These are phyloP conservation scores for Ilex paraguariensis DNA, from an alignment of 305 asterid genomes.

Conservation along the genomic window DNA sequence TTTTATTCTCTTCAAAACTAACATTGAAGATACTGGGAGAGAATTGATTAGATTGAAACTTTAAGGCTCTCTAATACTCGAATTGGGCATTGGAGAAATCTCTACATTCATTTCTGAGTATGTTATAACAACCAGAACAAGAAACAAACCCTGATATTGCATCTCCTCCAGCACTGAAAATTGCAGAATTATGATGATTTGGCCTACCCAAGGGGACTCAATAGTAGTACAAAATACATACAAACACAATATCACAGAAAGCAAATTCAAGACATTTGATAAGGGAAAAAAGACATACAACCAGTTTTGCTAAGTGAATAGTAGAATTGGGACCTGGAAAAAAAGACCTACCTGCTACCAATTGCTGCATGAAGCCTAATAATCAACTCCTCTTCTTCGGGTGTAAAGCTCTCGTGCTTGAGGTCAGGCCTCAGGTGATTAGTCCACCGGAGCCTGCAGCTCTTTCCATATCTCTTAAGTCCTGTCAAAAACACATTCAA, in stretches of 20 bases:
- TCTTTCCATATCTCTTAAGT: constrained; percentile 48
- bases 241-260: not conserved
- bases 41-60: no score
- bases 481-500: constrained; percentile 25
- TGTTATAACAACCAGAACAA: no score
- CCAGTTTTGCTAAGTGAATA: no score
- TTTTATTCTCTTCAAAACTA: not conserved
- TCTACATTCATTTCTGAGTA: not conserved
- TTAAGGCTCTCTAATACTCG: not conserved
- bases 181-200: not conserved
- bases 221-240: not conserved
- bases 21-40: no score
- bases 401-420: constrained; percentile 48
- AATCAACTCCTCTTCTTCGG: constrained; percentile 79
- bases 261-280: no score
- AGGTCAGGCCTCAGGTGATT: constrained; percentile 29
- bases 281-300: no score
- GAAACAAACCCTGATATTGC: no score
- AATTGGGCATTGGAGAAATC: no score
- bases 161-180: no score
- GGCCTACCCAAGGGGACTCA: no score
- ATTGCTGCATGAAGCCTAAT: constrained; percentile 80
- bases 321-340: no score
- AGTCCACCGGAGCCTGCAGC: constrained; percentile 39
- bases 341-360: constrained; percentile 67